phyloP scores from a whole-genome alignment of 371 early-diverging fungal species.

The Rhizopus arrhizus region DNA sequence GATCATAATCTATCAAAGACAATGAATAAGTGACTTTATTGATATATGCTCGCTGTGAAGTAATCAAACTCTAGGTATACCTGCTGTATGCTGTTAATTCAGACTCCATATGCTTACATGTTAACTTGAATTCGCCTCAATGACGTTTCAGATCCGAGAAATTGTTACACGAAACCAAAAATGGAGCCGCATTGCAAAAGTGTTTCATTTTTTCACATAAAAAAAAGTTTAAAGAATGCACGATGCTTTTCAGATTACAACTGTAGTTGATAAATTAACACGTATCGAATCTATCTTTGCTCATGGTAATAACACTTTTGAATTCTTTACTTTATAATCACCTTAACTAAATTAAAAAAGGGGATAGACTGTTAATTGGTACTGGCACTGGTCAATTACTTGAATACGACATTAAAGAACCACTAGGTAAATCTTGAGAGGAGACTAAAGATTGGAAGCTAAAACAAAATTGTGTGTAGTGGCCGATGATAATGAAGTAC shows the following conservation, averaged over 20 bases:
- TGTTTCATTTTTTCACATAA: slow-evolving; percentile 1
- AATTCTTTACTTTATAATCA: not conserved
- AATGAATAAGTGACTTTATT: no score
- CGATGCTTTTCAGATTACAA: slow-evolving; percentile 70
- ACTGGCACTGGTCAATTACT: slow-evolving; percentile 71
- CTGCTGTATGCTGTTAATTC: no score
- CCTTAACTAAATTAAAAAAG: slow-evolving; percentile 27
- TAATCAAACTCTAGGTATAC: no score
- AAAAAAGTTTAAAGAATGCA: slow-evolving; percentile 43
- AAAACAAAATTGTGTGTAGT: slow-evolving; percentile 26
- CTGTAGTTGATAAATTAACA: slow-evolving; percentile 65
- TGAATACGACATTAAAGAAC: slow-evolving; percentile 71
- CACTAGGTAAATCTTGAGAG: slow-evolving; percentile 44
- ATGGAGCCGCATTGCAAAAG: not conserved
- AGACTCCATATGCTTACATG: not conserved
- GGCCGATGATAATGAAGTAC: slow-evolving; percentile 54
- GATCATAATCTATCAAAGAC: no score
- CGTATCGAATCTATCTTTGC: slow-evolving; percentile 70
- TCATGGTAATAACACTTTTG: slow-evolving; percentile 45
- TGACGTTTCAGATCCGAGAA: not conserved
- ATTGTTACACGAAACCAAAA: not conserved
- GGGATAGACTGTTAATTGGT: slow-evolving; percentile 76
- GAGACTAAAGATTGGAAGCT: not conserved
- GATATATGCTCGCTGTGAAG: no score
- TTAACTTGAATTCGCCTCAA: not conserved